Conservation (phyloP, 768 basidiomycete genomes). For the Termitomyces sp. region DNA sequence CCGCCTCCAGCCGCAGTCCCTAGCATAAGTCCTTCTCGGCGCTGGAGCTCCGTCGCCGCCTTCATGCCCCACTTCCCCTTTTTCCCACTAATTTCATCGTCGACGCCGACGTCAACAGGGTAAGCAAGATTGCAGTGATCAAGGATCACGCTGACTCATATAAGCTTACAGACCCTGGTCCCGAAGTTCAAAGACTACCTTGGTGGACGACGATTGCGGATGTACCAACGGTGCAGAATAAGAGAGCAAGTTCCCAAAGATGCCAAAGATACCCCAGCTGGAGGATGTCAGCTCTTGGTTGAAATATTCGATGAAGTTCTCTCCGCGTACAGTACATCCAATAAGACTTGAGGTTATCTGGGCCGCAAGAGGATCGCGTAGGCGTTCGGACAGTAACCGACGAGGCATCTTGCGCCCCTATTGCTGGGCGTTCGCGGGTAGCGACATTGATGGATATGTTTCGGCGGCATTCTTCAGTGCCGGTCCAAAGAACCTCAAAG, state of each 20-base stretch:
- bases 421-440: slow-evolving; percentile 28
- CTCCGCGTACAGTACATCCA: not conserved
- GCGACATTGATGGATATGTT: slow-evolving; percentile 22
- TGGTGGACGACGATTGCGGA: not conserved
- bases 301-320: slow-evolving; percentile 1
- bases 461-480: slow-evolving; percentile 18
- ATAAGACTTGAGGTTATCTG: not conserved
- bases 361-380: slow-evolving; percentile 4
- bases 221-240: not conserved
- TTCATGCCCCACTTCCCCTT: slow-evolving; percentile 33
- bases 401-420: slow-evolving; percentile 24
- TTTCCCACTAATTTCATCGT: slow-evolving; percentile 17
- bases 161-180: slow-evolving; percentile 1
- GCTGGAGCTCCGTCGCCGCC: slow-evolving; percentile 39
- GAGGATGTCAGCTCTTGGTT: slow-evolving; percentile 2
- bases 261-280: not conserved
- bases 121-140: not conserved
- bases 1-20: not conserved
- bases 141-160: not conserved
- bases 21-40: slow-evolving; percentile 13
- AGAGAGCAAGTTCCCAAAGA: not conserved
- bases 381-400: slow-evolving; percentile 28
- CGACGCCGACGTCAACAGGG: not conserved
- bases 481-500: slow-evolving; percentile 24
- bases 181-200: not conserved